Evolutionary conservation across 805 yeast species (phyloP).

Genomic region (Clavispora santaluciae): DNA sequence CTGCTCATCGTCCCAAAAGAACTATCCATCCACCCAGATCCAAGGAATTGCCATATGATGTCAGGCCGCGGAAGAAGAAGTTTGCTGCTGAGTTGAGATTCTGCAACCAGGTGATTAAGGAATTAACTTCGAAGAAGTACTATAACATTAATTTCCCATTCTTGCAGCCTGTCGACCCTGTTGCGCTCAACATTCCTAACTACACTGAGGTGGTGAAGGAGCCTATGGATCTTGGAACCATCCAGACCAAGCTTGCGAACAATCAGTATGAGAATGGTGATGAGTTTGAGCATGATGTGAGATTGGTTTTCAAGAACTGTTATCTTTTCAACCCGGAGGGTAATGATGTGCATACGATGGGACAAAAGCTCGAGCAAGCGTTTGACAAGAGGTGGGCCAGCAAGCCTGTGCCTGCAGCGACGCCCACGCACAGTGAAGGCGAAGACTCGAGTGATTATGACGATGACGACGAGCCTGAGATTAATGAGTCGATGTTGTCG

Average conservation of each 20-base stretch:
- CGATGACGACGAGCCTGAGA: conserved; percentile 58
- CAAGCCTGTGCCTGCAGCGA: conserved; percentile 56
- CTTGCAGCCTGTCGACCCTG: conserved; percentile 90
- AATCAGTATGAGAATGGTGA: conserved; percentile 87
- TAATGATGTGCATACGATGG: conserved; percentile 94
- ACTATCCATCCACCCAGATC: conserved; percentile 96
- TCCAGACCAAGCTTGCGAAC: conserved; percentile 72
- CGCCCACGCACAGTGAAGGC: conserved; percentile 51
- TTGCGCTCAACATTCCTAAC: conserved; percentile 87
- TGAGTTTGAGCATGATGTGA: conserved; percentile 77
- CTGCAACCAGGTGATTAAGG: conserved; percentile 78
- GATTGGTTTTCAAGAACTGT: conserved; percentile 83
- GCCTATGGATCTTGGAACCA: conserved; percentile 94
- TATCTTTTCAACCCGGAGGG: conserved; percentile 93
- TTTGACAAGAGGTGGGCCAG: conserved; percentile 88
- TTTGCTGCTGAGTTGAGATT: conserved; percentile 84
- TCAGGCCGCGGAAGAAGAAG: conserved; percentile 87
- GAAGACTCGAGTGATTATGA: conserved; percentile 37
- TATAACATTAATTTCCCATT: conserved; percentile 86
- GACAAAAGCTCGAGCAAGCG: conserved; percentile 80
- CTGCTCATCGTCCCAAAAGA: conserved; percentile 87
- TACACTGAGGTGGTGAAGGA: conserved; percentile 80
- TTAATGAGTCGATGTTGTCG: conserved; percentile 45
- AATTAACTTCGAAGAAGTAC: conserved; percentile 76
- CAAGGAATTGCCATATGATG: conserved; percentile 87